Evolutionary conservation across 2,329 filamentous ascomycete species (phyloP).

Genomic region (Trichoderma sp.): DNA sequence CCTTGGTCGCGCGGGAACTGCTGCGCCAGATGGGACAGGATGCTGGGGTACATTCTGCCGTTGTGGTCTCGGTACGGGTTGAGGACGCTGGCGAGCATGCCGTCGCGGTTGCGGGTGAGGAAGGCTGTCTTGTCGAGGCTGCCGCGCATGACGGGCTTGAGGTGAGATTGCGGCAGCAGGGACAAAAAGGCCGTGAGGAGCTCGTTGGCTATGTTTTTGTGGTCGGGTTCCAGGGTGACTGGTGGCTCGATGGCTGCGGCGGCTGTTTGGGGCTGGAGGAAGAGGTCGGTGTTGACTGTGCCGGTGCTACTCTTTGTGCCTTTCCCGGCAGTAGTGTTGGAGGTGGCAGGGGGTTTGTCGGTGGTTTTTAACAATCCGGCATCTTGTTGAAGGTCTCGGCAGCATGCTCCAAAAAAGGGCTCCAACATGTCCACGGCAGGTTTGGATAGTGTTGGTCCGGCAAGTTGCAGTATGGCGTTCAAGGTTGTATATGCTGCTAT

Average conservation of each 20-base stretch:
- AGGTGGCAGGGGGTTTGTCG: constrained; percentile 36
- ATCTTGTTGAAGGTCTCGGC: constrained; percentile 68
- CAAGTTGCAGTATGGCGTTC: constrained; percentile 57
- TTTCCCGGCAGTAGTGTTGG: constrained; percentile 30
- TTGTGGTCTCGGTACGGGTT: constrained; percentile 70
- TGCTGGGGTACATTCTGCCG: constrained; percentile 67
- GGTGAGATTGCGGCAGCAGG: constrained; percentile 63
- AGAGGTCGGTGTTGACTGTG: constrained; percentile 70
- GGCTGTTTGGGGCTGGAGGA: constrained; percentile 52
- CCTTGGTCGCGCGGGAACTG: constrained; percentile 63
- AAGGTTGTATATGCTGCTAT: constrained; percentile 61
- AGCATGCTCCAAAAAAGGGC: constrained; percentile 66
- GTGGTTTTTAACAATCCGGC: constrained; percentile 49
- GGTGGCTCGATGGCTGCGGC: constrained; percentile 36
- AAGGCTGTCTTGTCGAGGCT: constrained; percentile 82
- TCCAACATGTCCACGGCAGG: constrained; percentile 64
- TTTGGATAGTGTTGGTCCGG: constrained; percentile 69
- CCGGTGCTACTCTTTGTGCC: constrained; percentile 45
- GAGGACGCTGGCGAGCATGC: constrained; percentile 79
- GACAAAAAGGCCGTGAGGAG: constrained; percentile 66
- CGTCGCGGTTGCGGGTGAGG: constrained; percentile 65
- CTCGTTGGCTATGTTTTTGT: constrained; percentile 57
- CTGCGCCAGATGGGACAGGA: constrained; percentile 76
- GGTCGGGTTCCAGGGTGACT: constrained; percentile 43
- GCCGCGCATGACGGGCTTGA: constrained; percentile 71